Base-by-base conservation (phyloP, 768 basidiomycete genomes). In the Naematelia encephala region DNA sequence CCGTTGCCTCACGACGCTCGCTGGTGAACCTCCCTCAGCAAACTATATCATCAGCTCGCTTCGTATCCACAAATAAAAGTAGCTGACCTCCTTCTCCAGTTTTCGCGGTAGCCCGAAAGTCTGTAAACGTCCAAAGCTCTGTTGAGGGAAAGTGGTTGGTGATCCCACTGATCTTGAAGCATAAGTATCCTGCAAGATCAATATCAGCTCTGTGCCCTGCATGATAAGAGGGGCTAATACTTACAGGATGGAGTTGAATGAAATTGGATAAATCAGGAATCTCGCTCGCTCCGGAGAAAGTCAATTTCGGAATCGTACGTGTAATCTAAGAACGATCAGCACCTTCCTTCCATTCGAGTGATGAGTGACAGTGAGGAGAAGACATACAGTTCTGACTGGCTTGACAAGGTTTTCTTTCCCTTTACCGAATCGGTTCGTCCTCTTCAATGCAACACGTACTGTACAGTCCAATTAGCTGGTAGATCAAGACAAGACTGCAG, bases 101-200 rank as follows among this genome's bases (percentile, higher is more conserved):
- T 83, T 84, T 62, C 82, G 84, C 0, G 90, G 89, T 14, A 90
- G 73, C 44, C 90, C 90, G 72, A 85, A 90, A 54, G 82, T 80
- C 27, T 82, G 79, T n/a, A 86, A 76, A 44, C 72, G 25, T 44
- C 76, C 42, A 54, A 73, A 49, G 10, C 61, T 56, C 11, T 55
- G 34, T 34, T 52, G 25, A 1, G 61, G 46, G 43, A 73, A 70
- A 13, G 64, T 57, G 2, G 69, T 64, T 1, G 73, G 56, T 50
- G 61, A 56, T 11, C 75, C 75, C 22, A 71, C 59, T 57, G 71
- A 34, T 2, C 10, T 1, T 10, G 56, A 1, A 5, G 13, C 29
- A 12, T 34, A 5, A 2, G 44, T 28, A 19, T 56, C 43, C 58
- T 63, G 42, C 25, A 39, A 16, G n/a, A n/a, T n/a, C n/a, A n/a